phyloP scores from a whole-genome alignment of 176 grass and related monocot genomes.

The Pharus latifolius region DNA sequence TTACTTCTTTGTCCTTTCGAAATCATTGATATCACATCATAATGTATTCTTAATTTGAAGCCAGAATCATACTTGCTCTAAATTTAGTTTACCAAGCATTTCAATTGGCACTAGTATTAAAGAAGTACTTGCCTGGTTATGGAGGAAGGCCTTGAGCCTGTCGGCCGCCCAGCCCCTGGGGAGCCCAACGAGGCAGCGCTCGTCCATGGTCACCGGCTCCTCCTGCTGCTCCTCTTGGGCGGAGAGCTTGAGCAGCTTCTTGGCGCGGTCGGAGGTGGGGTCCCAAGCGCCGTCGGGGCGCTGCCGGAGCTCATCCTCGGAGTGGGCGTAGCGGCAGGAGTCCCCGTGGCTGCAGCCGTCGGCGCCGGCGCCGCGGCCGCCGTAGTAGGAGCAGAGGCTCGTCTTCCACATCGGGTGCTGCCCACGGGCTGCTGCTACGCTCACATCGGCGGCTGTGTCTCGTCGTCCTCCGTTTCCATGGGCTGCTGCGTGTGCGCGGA shows the following conservation, averaged over 20 bases:
- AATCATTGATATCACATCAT: too few species aligned
- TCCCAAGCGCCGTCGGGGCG: slow-evolving; percentile 81
- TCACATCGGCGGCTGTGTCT: too few species aligned
- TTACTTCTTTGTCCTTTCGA: too few species aligned
- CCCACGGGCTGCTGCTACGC: neutral
- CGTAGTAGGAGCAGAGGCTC: slow-evolving; percentile 82
- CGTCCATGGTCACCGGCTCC: slow-evolving; percentile 39
- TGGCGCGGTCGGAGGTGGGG: slow-evolving; percentile 64
- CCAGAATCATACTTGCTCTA: too few species aligned
- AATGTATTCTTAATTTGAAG: too few species aligned
- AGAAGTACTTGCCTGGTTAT: slow-evolving; percentile 37
- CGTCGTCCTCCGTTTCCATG: too few species aligned
- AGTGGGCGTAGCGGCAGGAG: slow-evolving; percentile 72
- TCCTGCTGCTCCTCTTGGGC: slow-evolving; percentile 9
- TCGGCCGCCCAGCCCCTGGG: slow-evolving; percentile 54
- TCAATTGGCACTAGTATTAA: neutral
- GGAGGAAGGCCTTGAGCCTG: slow-evolving; percentile 58
- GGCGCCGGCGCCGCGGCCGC: slow-evolving; percentile 20
- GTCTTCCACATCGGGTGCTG: slow-evolving; percentile 70
- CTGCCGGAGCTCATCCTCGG: slow-evolving; percentile 81
- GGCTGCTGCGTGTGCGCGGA: too few species aligned
- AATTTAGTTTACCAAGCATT: too few species aligned
- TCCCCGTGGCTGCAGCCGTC: slow-evolving; percentile 71
- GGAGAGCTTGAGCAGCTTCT: slow-evolving; percentile 32
- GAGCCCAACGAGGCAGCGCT: slow-evolving; percentile 59